phyloP scores from a whole-genome alignment of 129 eudicot genomes.

The Arctium minus region DNA sequence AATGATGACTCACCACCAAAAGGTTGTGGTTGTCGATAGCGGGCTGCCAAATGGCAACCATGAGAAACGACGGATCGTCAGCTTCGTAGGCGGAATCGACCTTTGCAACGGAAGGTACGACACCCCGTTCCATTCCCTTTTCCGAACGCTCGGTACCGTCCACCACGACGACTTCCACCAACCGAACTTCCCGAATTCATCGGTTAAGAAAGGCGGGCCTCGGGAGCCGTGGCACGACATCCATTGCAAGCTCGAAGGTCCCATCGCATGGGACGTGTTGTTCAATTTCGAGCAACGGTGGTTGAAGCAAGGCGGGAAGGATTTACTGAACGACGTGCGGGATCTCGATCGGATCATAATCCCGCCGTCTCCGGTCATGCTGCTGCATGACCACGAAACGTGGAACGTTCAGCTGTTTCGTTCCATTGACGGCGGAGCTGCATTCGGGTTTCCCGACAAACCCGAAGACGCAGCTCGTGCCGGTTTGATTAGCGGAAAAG shows the following conservation, averaged over 20 bases:
- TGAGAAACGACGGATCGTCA: slow-evolving; percentile 61
- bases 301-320: slow-evolving; percentile 67
- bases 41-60: slow-evolving; percentile 56
- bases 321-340: slow-evolving; percentile 42
- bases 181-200: slow-evolving; percentile 51
- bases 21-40: slow-evolving; percentile 66
- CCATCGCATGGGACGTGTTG: slow-evolving; percentile 80
- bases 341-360: slow-evolving; percentile 46
- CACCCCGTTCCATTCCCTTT: slow-evolving; percentile 70
- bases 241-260: slow-evolving; percentile 72
- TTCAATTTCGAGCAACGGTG: slow-evolving; percentile 82
- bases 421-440: slow-evolving; percentile 87
- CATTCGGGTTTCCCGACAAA: slow-evolving; percentile 72
- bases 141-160: slow-evolving; percentile 53
- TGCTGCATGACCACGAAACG: slow-evolving; percentile 53
- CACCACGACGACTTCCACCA: slow-evolving; percentile 87
- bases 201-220: slow-evolving; percentile 77
- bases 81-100: slow-evolving; percentile 83
- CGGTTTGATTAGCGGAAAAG: slow-evolving; percentile 77
- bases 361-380: slow-evolving; percentile 62
- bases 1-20: slow-evolving; percentile 92
- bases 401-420: slow-evolving; percentile 86
- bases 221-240: slow-evolving; percentile 96
- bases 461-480: slow-evolving; percentile 76
- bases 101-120: slow-evolving; percentile 89